Base-by-base conservation (phyloP, 768 basidiomycete species). In the Rossbeevera mucosa region DNA sequence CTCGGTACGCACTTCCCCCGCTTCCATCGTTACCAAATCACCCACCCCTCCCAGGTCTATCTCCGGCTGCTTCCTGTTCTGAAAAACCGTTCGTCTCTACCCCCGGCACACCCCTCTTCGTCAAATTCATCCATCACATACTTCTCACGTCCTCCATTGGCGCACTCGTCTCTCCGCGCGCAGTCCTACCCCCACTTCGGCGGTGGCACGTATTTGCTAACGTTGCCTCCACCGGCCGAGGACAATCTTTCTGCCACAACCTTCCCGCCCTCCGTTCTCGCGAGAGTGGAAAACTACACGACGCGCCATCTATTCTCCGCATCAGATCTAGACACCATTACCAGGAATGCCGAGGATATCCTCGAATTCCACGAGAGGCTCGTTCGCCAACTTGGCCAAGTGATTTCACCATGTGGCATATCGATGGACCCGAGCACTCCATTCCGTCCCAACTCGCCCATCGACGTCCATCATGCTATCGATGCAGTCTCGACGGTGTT, bases 301-400 rank as follows among this genome's bases (percentile, higher is more conserved):
- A 59, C 73, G 7, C 81, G 77, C 14, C 75, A 76, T 44, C 66
- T 88, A 6, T 80, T 89, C 57, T 75, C 80, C 16, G 75, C 80
- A 44, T 63, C 62, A 12, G 86, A 89, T 61, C 67, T 87, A 20
- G 79, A 80, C 43, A 53, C 74, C 4, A 67, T 91, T 51, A 78
- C 77, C 38, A 80, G 88, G 40, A 90, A 91, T 71, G 80, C 82
- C 4, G 78, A 78, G 52, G 79, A 86, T 25, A 72, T 92, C 21
- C 74, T 92, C 48, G 70, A 74, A 22, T 68, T 89, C 13, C 90
- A 92, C 55, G 84, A 89, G 63, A 71, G 73, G 8, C 81, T 92
- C 41, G 74, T 83, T n/a, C 66, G 65, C 47, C 78, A 80, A 56
- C 75, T 91, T 40, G 68, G 73, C 30, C 64, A 64, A 4, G 76